Evolutionary conservation across 1,284 basidiomycete species (phyloP).

Genomic region (Mrakiaceae sp.): DNA sequence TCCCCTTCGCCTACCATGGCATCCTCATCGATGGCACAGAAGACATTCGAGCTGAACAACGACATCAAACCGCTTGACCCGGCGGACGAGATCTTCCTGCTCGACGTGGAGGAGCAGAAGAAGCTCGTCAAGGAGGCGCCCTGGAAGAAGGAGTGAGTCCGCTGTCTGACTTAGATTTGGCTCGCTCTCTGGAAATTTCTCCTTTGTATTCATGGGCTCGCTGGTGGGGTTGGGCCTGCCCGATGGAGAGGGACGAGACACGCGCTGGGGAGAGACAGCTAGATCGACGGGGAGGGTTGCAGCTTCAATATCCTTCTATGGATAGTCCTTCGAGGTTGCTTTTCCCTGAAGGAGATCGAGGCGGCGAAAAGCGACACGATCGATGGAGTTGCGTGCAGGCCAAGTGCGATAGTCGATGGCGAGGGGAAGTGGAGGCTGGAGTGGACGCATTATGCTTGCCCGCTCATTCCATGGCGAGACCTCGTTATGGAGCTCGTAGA

Average conservation of each 20-base stretch:
- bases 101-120: slow-evolving; percentile 60
- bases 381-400: no score
- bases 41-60: slow-evolving; percentile 76
- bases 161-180: background rate
- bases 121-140: slow-evolving; percentile 59
- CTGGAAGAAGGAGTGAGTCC: slow-evolving; percentile 72
- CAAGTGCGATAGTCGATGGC: no score
- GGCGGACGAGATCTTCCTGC: slow-evolving; percentile 65
- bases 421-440: no score
- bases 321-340: no score
- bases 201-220: slow-evolving; percentile 12
- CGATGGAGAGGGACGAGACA: background rate
- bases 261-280: no score
- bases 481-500: background rate
- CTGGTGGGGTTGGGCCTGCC: background rate
- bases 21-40: slow-evolving; percentile 46
- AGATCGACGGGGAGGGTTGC: no score
- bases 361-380: no score
- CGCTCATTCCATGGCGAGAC: no score
- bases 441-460: no score
- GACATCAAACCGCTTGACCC: slow-evolving; percentile 43
- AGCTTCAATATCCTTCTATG: no score
- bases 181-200: background rate
- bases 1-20: slow-evolving; percentile 22
- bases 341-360: no score